Base-by-base conservation (phyloP, 345 rosid genomes). In the Gossypium sturtianum region DNA sequence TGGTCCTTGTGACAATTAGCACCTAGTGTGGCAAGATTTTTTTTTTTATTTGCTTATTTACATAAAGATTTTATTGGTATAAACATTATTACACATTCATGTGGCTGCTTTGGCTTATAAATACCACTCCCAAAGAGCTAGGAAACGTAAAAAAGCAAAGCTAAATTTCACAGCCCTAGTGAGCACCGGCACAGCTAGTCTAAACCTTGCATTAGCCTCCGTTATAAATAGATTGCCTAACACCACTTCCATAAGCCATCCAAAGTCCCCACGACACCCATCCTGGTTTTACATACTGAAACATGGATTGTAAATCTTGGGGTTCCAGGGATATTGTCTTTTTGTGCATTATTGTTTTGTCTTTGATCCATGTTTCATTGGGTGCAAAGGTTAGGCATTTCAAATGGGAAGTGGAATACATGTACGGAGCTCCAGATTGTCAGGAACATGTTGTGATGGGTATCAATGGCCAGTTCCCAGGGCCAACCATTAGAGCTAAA, bases 391-490 rank as follows among this genome's bases (percentile, higher is more conserved):
- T 58, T 34, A 85, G 85, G 62, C 88, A 83, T 61, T 77, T 63
- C 62, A 82, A 80, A 63, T 94, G 97, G 97, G 88, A 83, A 22
- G 93, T 90, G 41, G 86, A 81, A 77, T 82, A 94, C 79, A 78
- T 82, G 77, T 86, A 80, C 45, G 41, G 92, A 84, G 77, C 89
- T 23, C 97, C 97, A 6, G 98, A 94, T 20, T 87, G 98, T 76
- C n/a, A 65, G 52, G 93, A 94, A 69, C 72, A 79, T 61, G 66
- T 82, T 0, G 91, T 87, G 34, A 87, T 92, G 89, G 90, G 86
- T 9, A 94, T 94, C 82, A 89, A 94, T 79, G 95, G 91, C 23
- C 78, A 83, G 88, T 90, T 92, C 65, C 98, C 98, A 0, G 97
- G 98, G 22, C 98, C 97, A 11, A 92, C 97, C 2, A 85, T 94